phyloP scores from a whole-genome alignment of 768 basidiomycete genomes.

The Lactifluus subvellereus region DNA sequence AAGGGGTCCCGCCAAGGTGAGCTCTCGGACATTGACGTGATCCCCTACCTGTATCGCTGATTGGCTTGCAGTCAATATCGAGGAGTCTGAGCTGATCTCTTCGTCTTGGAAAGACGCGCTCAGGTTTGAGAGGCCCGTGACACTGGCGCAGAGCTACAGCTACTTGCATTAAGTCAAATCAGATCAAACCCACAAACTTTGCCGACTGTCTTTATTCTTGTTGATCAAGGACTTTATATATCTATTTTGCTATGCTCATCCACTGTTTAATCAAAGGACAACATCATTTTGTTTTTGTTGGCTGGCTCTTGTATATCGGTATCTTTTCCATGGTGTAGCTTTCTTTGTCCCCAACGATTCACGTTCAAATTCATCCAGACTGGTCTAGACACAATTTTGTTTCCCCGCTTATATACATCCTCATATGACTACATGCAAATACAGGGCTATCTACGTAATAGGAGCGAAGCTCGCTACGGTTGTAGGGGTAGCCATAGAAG shows the following conservation, averaged over 20 bases:
- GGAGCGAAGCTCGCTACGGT: too few species aligned
- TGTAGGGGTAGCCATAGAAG: too few species aligned
- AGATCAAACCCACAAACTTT: neutral
- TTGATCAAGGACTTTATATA: neutral
- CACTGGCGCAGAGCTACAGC: neutral
- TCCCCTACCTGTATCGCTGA: neutral
- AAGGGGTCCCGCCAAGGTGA: neutral
- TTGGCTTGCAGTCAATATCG: neutral
- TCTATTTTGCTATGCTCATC: neutral
- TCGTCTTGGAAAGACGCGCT: constrained; percentile 8
- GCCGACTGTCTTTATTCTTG: neutral
- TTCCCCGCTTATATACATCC: too few species aligned
- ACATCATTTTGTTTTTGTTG: neutral
- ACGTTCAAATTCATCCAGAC: neutral
- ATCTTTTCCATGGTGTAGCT: neutral
- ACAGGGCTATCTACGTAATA: too few species aligned
- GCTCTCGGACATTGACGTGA: neutral
- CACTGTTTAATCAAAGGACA: neutral
- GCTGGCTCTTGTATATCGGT: neutral
- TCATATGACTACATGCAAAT: too few species aligned
- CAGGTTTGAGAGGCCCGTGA: neutral
- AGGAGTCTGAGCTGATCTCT: neutral
- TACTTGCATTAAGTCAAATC: neutral
- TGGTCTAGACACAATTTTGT: too few species aligned
- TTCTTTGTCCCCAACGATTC: neutral